Conservation (phyloP, 495 filamentous ascomycete genomes). For the Hypoxylon fragiforme region DNA sequence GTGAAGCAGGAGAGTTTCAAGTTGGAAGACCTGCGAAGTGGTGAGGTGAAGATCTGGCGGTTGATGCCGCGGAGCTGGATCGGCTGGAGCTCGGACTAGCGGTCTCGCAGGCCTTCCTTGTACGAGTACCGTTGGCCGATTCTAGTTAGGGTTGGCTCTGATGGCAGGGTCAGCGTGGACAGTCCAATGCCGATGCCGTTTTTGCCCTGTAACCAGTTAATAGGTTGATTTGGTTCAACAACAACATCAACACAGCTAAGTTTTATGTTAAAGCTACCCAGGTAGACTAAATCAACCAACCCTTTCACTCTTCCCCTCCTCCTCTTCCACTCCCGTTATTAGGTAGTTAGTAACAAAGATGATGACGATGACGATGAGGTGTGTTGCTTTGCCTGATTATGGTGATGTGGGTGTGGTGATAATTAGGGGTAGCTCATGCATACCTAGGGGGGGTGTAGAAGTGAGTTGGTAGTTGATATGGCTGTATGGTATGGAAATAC, state of each 20-base stretch:
- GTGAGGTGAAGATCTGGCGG: conserved; percentile 97
- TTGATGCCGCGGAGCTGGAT: conserved; percentile 92
- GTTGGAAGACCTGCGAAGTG: conserved; percentile 86
- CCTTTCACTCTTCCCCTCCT: no score
- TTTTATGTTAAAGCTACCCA: no score
- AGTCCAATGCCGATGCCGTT: conserved; percentile 23
- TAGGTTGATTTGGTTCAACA: neutral
- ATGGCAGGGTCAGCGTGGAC: conserved; percentile 30
- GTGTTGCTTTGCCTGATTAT: neutral
- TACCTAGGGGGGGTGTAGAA: no score
- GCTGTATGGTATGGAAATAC: no score
- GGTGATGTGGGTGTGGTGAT: no score
- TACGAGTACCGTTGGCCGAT: conserved; percentile 23
- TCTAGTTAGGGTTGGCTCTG: conserved; percentile 25
- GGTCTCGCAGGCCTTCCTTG: conserved; percentile 19
- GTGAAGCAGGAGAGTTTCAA: conserved; percentile 92
- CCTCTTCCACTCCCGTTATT: neutral
- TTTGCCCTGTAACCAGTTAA: neutral
- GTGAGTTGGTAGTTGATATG: no score
- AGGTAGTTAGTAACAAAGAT: neutral
- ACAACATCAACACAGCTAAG: neutral
- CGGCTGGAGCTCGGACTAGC: conserved; percentile 67
- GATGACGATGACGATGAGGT: neutral
- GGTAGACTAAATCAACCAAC: neutral
- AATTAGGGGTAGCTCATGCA: no score